Evolutionary conservation across 1,284 basidiomycete genomes (phyloP).

Genomic region (Macrocystidia cucumis): DNA sequence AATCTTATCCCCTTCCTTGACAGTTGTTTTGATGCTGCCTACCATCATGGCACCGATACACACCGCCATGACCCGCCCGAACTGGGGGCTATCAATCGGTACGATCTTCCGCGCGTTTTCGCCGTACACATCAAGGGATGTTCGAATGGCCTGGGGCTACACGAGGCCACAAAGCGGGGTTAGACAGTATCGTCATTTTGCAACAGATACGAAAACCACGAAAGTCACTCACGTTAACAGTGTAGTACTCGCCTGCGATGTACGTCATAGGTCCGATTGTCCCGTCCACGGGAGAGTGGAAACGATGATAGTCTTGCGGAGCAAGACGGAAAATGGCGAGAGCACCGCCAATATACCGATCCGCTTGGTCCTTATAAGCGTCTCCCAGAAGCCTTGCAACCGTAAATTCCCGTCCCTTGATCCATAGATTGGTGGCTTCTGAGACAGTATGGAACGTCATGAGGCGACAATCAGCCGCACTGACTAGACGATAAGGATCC

Average conservation of each 20-base stretch:
- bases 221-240: conserved; percentile 68
- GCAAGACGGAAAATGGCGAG: conserved; percentile 88
- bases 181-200: conserved; percentile 3
- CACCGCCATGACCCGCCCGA: conserved; percentile 85
- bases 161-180: too few relatives aligned
- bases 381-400: conserved; percentile 78
- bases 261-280: conserved; percentile 74
- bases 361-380: conserved; percentile 58
- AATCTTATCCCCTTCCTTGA: conserved; percentile 76
- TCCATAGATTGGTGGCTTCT: conserved; percentile 90
- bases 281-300: conserved; percentile 90
- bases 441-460: conserved; percentile 86
- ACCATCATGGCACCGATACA: conserved; percentile 96
- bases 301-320: conserved; percentile 95
- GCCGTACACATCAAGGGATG: conserved; percentile 86
- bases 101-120: conserved; percentile 91
- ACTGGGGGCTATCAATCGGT: conserved; percentile 79
- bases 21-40: conserved; percentile 80
- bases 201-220: conserved; percentile 12
- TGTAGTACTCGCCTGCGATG: conserved; percentile 87
- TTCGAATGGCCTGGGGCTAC: conserved; percentile 77
- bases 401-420: conserved; percentile 94
- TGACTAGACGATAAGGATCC: conserved; percentile 75
- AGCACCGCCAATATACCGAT: conserved; percentile 71
- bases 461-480: conserved; percentile 88